Base-by-base conservation (phyloP, 352 stramenopile genomes). In the Phytophthora europaea region DNA sequence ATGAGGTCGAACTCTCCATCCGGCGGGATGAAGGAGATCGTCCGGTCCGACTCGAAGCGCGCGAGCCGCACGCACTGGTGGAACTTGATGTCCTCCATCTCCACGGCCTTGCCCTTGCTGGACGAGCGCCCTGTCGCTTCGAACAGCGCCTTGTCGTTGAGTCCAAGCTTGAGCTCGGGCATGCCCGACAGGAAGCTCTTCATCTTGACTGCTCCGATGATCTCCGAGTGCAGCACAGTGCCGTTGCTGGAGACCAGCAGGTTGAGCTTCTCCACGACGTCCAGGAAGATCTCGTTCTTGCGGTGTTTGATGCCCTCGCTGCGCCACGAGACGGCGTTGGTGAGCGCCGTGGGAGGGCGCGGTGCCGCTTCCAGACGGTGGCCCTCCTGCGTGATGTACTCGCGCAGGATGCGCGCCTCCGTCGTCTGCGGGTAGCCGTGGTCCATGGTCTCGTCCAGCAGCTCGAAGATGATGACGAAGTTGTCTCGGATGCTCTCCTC, bases 1-100 rank as follows among this genome's bases (percentile, higher is more conserved):
- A 99, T 99, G 40, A 99, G 84, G 70, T 99, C 98, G 69, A 99
- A 99, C 83, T 99, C 98, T 50, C 98, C 98, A 79, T 99, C 98
- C 6, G 98, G 98, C 18, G 98, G 98, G 66, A 99, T 99, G 85
- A 99, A 99, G 36, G 94, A 99, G 66, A 99, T 99, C 31, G 98
- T 99, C 28, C 98, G 91, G 81, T 99, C 98, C 62, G 99, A 99
- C 80, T 99, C 98, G 65, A 99, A 99, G 61, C 97, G 89, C n/a
- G 98, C 97, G 15, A 99, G 91, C 15, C 98, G 90, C 38, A 99
- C 98, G 70, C 98, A 97, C 78, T 99, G 98, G 86, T 99, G 98
- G 80, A 99, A 99, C 82, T 99, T 99, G 65, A 99, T 99, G 81
- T 99, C 98, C 78, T 99, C 98, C 80, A 99, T 94, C 77, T 99